Base-by-base conservation (phyloP, 257 asterid genomes). In the Linaria vulgaris region DNA sequence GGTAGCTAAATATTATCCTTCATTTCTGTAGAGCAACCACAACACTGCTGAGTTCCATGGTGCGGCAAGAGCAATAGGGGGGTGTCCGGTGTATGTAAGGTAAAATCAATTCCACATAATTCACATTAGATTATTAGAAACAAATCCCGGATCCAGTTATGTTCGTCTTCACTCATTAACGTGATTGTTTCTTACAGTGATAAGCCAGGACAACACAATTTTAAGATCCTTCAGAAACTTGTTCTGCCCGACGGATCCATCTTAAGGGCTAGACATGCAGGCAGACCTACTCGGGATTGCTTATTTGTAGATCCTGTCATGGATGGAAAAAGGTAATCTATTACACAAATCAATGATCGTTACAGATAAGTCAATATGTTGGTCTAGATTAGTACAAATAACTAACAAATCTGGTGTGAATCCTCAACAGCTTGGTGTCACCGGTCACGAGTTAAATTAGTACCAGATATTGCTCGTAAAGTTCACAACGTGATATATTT, bases 161-260 rank as follows among this genome's bases (percentile, higher is more conserved):
- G 25, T 31, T 51, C n/a, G 12, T 14, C 41, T 50, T n/a, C 10
- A 23, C 46, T 46, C 20, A 34, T 57, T 12, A 38, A 34, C 43
- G 16, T 49, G 53, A n/a, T 49, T 34, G 21, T 14, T 51, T 47
- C 24, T 59, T 34, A 22, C 80, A 76, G 82, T 52, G 85, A 76
- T 74, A 75, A 78, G 70, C 91, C 88, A 9, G 87, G 75, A 39
- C 66, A 72, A 12, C 91, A 85, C 10, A 80, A 85, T 56, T 83
- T 88, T 73, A 73, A 81, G 50, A 68, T 88, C 69, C 83, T 85
- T 6, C 76, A 66, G 79, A 85, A 80, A 63, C 78, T 83, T 11
- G 91, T 88, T 44, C 65, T 88, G 51, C 78, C 82, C 1, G 88
- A 85, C 69, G 94, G 94, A 39, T 85, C 95, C 20, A 70, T 87